phyloP scores from a whole-genome alignment of 345 rosid species.

The Luvunga scandens region DNA sequence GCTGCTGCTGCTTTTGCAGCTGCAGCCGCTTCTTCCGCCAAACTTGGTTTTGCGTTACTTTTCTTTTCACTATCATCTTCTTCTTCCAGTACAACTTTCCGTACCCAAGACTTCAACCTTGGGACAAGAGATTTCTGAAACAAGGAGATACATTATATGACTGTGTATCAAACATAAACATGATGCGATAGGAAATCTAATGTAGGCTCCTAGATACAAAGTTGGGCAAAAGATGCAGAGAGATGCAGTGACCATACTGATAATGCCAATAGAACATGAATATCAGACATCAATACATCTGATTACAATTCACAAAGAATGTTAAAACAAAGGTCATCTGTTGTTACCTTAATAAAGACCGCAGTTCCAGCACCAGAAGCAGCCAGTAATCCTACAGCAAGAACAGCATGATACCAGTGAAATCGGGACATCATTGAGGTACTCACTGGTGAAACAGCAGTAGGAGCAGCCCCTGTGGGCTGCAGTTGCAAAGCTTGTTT shows the following conservation, averaged over 20 bases:
- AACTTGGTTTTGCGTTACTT: conserved; percentile 55
- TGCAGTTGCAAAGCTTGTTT: conserved; percentile 44
- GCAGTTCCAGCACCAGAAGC: conserved; percentile 89
- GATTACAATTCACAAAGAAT: background rate
- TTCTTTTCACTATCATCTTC: conserved; percentile 50
- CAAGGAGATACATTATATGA: conserved; percentile 25
- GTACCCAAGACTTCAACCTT: conserved; percentile 85
- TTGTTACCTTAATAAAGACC: conserved; percentile 66
- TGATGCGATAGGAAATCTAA: background rate
- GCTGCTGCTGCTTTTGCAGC: conserved; percentile 93
- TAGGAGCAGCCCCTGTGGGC: conserved; percentile 51
- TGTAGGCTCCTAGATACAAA: background rate
- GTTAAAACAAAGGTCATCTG: background rate
- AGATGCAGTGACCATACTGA: background rate
- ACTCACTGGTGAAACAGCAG: conserved; percentile 37
- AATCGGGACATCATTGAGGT: conserved; percentile 33
- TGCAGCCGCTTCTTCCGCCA: conserved; percentile 88
- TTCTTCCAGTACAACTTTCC: conserved; percentile 71
- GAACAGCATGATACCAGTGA: conserved; percentile 85
- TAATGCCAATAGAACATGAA: background rate
- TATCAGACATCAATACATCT: conserved; percentile 3
- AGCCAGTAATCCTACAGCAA: conserved; percentile 75
- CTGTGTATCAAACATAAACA: background rate
- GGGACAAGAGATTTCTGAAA: conserved; percentile 76
- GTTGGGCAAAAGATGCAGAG: conserved; percentile 1